Evolutionary conservation across 768 basidiomycete species (phyloP).

Genomic region (Tricholoma matsutake): DNA sequence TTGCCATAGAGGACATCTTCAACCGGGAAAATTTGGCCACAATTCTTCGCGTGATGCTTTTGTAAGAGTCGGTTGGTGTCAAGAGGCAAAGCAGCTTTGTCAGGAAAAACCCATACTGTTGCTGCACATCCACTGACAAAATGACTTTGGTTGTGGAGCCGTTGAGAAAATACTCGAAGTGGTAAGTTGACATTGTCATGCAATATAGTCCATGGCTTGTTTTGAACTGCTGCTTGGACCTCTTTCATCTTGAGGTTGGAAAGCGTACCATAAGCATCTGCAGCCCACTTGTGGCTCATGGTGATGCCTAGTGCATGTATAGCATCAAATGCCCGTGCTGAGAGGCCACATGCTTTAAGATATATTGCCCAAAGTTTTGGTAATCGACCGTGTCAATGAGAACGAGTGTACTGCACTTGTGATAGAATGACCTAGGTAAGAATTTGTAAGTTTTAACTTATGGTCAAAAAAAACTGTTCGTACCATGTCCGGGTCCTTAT

Average conservation of each 20-base stretch:
- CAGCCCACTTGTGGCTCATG: constrained; percentile 9
- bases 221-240: constrained; percentile 5
- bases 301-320: constrained; percentile 15
- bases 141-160: no score
- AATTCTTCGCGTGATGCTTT: no score
- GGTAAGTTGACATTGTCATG: constrained; percentile 22
- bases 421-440: no score
- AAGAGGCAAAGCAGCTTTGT: no score
- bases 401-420: constrained; percentile 16
- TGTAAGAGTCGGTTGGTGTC: no score
- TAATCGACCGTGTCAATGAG: constrained; percentile 5
- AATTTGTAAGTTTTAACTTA: no score
- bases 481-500: no score
- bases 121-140: no score
- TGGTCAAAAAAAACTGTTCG: no score
- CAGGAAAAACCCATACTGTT: no score
- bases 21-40: no score
- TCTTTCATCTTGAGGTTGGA: constrained; percentile 5
- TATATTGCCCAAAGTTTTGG: constrained; percentile 17
- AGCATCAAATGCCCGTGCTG: constrained; percentile 15
- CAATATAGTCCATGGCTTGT: constrained; percentile 11
- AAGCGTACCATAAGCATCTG: neutral
- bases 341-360: constrained; percentile 17
- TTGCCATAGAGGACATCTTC: no score
- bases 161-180: neutral